Evolutionary conservation across 148 eudicot genomes (phyloP).

Genomic region (Diospyros kaki): DNA sequence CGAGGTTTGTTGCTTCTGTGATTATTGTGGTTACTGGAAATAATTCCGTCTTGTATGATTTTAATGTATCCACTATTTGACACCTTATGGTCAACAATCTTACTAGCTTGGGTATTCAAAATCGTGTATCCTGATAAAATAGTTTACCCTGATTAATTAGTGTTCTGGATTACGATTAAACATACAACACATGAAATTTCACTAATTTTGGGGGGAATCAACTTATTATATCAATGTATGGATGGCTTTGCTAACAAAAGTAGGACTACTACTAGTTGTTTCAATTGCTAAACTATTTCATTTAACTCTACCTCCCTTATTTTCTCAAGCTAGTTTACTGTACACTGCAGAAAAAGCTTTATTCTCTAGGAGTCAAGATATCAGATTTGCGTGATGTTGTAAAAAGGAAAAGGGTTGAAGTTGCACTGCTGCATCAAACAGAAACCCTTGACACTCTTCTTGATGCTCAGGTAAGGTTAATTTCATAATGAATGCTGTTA

Average conservation of each 20-base stretch:
- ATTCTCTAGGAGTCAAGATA: slow-evolving; percentile 51
- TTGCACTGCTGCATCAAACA: slow-evolving; percentile 32
- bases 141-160: background rate
- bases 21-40: background rate
- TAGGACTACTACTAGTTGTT: background rate
- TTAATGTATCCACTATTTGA: background rate
- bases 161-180: background rate
- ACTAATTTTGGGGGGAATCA: background rate
- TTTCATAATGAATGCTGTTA: background rate
- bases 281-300: background rate
- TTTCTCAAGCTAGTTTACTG: background rate
- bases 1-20: slow-evolving; percentile 50
- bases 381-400: slow-evolving; percentile 52
- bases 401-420: slow-evolving; percentile 51
- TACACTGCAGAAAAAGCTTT: slow-evolving; percentile 40
- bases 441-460: slow-evolving; percentile 43
- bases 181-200: background rate
- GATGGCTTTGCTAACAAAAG: background rate
- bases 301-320: background rate
- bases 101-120: background rate
- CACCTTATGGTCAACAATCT: background rate
- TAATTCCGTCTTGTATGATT: background rate
- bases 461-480: slow-evolving; percentile 57
- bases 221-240: background rate
- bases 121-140: background rate